A percentile compares a stretch with the other conserved stretches of the same genome.
These are phyloP conservation scores for Epichloe gansuensis DNA, from an alignment of 2,329 filamentous ascomycete species.

Conservation along the genomic window DNA sequence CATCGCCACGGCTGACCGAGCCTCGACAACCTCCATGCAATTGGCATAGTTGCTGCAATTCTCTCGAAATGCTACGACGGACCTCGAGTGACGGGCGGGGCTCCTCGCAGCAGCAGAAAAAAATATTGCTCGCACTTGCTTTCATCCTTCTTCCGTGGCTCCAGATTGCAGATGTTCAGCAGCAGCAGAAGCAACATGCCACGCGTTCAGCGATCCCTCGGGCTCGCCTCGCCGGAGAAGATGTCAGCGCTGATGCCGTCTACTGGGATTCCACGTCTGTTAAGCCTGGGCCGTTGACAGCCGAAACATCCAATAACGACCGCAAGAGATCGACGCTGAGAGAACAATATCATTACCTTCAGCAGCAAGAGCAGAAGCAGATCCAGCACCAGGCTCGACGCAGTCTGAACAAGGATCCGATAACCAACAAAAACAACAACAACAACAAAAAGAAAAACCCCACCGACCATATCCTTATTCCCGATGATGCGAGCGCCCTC, in stretches of 20 bases:
- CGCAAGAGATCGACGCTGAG: background rate
- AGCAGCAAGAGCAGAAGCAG: constrained; percentile 10
- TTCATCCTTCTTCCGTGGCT: constrained; percentile 44
- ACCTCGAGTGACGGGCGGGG: constrained; percentile 44
- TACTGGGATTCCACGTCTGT: constrained; percentile 20
- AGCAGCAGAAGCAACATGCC: constrained; percentile 36
- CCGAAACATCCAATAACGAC: constrained; percentile 13
- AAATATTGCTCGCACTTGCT: constrained; percentile 41
- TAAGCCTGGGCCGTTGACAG: constrained; percentile 11
- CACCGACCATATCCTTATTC: constrained; percentile 17
- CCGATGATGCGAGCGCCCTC: constrained; percentile 81
- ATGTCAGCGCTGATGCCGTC: background rate
- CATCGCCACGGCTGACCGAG: background rate
- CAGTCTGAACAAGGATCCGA: constrained; percentile 2
- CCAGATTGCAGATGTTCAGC: constrained; percentile 47
- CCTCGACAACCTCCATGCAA: constrained; percentile 3
- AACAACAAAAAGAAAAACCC: constrained; percentile 15
- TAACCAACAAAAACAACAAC: constrained; percentile 1
- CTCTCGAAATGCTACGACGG: constrained; percentile 46
- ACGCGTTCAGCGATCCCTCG: constrained; percentile 2
- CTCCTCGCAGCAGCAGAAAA: constrained; percentile 30
- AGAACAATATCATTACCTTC: constrained; percentile 4
- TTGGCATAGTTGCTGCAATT: background rate
- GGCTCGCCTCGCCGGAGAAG: background rate
- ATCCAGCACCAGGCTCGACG: constrained; percentile 10